These are phyloP conservation scores for Auxenochlorella pyrenoidosa DNA, from an alignment of 139 green algal species.

Conservation along the genomic window DNA sequence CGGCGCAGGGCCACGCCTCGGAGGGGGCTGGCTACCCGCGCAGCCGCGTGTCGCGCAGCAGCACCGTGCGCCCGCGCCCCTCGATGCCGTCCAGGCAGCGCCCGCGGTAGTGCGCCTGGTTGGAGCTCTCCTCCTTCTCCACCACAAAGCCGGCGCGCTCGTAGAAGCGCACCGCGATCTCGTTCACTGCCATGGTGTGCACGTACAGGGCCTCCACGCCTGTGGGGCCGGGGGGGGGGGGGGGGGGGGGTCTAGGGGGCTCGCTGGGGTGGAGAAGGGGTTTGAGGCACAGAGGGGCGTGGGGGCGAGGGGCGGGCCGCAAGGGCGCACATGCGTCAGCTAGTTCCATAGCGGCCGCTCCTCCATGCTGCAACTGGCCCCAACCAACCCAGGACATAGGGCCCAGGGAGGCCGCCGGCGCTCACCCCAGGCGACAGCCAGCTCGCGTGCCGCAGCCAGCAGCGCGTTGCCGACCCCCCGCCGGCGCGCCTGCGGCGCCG, in stretches of 20 bases:
- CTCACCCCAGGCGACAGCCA: conserved; percentile 50
- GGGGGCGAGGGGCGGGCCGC: too few relatives aligned
- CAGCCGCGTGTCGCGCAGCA: conserved; percentile 48
- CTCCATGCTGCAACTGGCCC: not conserved
- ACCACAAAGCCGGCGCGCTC: conserved; percentile 50
- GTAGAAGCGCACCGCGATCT: conserved; percentile 54
- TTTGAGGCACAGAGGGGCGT: too few relatives aligned
- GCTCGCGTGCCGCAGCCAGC: conserved; percentile 29
- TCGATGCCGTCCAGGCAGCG: conserved; percentile 66
- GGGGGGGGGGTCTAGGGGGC: not conserved
- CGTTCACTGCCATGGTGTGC: conserved; percentile 65
- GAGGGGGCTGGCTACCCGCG: not conserved
- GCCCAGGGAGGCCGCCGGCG: not conserved
- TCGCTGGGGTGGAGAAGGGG: not conserved
- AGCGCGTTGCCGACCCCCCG: conserved; percentile 51
- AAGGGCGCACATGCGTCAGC: too few relatives aligned
- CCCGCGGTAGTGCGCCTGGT: conserved; percentile 62
- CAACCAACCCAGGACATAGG: too few relatives aligned
- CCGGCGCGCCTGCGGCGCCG: conserved; percentile 36
- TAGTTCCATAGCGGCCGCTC: too few relatives aligned
- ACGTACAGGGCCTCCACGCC: conserved; percentile 58
- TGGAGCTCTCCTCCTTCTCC: conserved; percentile 62
- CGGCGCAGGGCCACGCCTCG: too few relatives aligned
- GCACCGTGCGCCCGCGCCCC: conserved; percentile 55
- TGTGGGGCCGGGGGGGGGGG: not conserved